Base-by-base conservation (phyloP, 2,329 filamentous ascomycete species). In the Leptoxyphium fumago region DNA sequence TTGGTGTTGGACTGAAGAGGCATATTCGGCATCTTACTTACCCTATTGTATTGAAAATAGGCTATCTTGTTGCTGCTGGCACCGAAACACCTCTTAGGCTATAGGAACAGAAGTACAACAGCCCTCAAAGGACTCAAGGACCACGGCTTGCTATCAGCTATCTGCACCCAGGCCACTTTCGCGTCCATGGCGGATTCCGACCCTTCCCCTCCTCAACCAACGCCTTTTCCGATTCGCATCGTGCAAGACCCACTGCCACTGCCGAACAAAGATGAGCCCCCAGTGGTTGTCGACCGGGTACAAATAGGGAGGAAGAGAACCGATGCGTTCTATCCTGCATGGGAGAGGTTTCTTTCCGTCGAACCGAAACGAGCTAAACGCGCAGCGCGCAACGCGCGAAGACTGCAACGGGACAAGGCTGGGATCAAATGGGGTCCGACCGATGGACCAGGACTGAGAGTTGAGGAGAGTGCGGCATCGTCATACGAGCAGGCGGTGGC, bases 401-500 rank as follows among this genome's bases (percentile, higher is more conserved):
- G 49, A 34, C 28, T 55, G 13, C 47, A 48, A 34, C 46, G 48
- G n/a, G 51, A 54, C 39, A 51, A 52, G 38, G 42, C 45, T 34
- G 41, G 40, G 2, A 43, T 58, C 15, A 44, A 49, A 26, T 29
- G 49, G 11, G 48, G 46, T 17, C 46, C 45, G 39, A 38, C 49
- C 15, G 45, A 47, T 14, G 55, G 55, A 4, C 45, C 55, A n/a
- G 55, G 55, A 4, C 45, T 56, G n/a, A 45, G 50, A 32, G 42
- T 50, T 15, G 38, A 50, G 15, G 50, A 58, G 41, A 58, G 54
- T 43, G 56, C 56, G 2, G 54, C 54, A 11, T 50, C 41, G 10
- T 84, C 81, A 0, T 91, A 85, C 56, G 77, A 85, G 43, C 76
- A 84, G 53, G 84, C 84, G 0, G 76, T 72, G 2, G 72, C 72